Evolutionary conservation across 176 grass and related monocot genomes (phyloP).

Genomic region (Chrysopogon serrulatus): DNA sequence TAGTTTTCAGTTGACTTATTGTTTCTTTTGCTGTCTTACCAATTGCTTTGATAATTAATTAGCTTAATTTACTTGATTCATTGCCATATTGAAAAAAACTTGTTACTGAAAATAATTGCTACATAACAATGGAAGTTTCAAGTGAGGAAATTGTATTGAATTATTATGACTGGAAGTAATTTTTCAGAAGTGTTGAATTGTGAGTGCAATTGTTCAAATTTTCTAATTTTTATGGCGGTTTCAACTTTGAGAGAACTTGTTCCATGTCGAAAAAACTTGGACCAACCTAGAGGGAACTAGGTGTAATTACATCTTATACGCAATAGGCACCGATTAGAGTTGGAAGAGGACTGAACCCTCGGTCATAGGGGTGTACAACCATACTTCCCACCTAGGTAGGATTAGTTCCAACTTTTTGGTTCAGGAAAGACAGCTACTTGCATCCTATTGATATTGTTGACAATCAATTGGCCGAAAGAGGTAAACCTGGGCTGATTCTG

Average conservation of each 20-base stretch:
- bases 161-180: neutral
- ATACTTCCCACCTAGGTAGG: neutral
- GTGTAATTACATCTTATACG: neutral
- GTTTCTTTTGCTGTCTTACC: neutral
- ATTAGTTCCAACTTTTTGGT: neutral
- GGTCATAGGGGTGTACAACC: neutral
- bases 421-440: neutral
- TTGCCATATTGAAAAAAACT: neutral
- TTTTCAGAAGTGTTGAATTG: neutral
- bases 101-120: neutral
- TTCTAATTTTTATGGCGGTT: neutral
- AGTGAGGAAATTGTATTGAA: neutral
- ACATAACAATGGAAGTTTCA: neutral
- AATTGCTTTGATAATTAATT: neutral
- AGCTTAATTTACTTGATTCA: constrained; percentile 8
- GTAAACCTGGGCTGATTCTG: neutral
- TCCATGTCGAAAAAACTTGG: neutral
- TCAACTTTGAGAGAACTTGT: constrained; percentile 12
- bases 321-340: neutral
- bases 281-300: neutral
- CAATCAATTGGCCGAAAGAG: neutral
- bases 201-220: neutral
- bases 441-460: neutral
- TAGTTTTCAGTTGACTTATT: constrained; percentile 9
- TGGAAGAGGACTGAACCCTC: neutral